Base-by-base conservation (phyloP, 148 eudicot genomes). In the Chenopodium album region DNA sequence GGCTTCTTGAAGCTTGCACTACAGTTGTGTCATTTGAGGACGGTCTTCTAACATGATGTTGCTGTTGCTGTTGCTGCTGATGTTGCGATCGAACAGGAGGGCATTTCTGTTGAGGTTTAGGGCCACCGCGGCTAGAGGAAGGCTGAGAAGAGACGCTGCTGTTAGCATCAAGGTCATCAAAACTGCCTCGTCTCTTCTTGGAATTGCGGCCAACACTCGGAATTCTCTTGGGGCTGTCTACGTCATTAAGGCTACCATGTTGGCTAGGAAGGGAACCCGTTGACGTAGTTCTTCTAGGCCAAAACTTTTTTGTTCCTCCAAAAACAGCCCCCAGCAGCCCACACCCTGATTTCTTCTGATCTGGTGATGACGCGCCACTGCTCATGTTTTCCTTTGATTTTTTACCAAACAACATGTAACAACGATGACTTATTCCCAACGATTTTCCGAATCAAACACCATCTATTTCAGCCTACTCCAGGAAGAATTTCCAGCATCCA, bases 251-350 rank as follows among this genome's bases (percentile, higher is more conserved):
- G 76, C 75, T 63, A 76, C 76, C 76, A 67, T 73, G 68, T 28
- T 28, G 81, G 16, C 73, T 80, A 2, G 84, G 86, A 65, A 88
- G 76, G 37, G 94, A 80, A 17, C 89, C 84, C 8, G 92, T 73
- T 0, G 98, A 90, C 6, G 87, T 78, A 52, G 93, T 50, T 84
- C 94, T 88, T 75, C 88, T 85, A 2, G 95, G 86, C 94, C 92
- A 81, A 64, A 80, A 71, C 54, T 80, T 87, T 13, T 80, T 88
- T 17, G 89, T 82, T 20, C 97, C 93, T 20, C 98, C 94, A 13
- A 92, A 90, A 72, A 96, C 88, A 10, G 91, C 94, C 37, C 67
- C 83, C 9, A 91, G 64, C 6, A 96, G 48, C 68, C 99, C 94
- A 86, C 99, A 96, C 1, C 97, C 94, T 20, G 82, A 66, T 84